Evolutionary conservation across 2,329 filamentous ascomycete species (phyloP).

Genomic region (Colletotrichum musae): DNA sequence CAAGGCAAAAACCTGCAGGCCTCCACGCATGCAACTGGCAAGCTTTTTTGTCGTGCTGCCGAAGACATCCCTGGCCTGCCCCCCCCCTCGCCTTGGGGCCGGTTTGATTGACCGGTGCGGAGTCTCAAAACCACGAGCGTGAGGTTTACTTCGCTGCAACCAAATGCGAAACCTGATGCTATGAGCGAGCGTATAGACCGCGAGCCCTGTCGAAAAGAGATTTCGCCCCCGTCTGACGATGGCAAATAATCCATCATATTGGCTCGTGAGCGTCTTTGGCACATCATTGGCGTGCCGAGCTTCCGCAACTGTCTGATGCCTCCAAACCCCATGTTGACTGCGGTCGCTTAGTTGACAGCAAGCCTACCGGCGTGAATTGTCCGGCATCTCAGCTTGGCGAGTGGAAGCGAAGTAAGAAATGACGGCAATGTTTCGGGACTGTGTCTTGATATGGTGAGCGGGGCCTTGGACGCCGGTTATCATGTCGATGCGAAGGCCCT

Average conservation of each 20-base stretch:
- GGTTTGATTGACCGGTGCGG: conserved; percentile 35
- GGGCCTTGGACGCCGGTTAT: conserved; percentile 4
- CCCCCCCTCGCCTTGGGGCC: neutral
- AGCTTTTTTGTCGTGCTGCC: neutral
- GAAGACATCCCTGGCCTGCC: neutral
- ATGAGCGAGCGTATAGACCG: conserved; percentile 8
- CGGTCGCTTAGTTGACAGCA: conserved; percentile 1
- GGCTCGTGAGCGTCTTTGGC: neutral
- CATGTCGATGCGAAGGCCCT: conserved; percentile 1
- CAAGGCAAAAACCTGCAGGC: conserved; percentile 17
- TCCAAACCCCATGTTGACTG: conserved; percentile 12
- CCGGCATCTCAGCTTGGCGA: conserved; percentile 5
- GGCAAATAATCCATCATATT: neutral
- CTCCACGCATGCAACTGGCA: neutral
- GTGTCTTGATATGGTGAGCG: conserved; percentile 7
- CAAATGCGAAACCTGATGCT: conserved; percentile 19
- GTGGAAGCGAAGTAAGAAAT: conserved; percentile 1
- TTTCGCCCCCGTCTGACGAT: neutral
- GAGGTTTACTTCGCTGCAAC: neutral
- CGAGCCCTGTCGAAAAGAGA: neutral
- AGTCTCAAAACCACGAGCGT: conserved; percentile 17
- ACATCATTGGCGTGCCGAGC: conserved; percentile 28
- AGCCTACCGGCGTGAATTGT: conserved; percentile 1
- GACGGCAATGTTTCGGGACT: conserved; percentile 3
- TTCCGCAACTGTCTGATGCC: conserved; percentile 23